Conservation (phyloP, 2,329 filamentous ascomycete species). For the Botryotinia globosa region DNA sequence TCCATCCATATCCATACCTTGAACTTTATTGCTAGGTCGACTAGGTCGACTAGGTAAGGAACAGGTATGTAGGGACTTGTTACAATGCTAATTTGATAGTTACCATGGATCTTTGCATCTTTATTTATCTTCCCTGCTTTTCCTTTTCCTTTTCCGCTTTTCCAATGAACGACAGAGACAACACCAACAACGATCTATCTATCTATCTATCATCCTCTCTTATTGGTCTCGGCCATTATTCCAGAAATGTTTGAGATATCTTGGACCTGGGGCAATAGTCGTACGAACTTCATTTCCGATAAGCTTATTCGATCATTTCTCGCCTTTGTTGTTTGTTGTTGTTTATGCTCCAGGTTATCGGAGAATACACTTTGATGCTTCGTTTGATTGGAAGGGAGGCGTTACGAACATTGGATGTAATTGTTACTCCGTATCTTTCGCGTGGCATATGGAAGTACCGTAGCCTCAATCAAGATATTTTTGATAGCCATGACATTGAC, state of each 20-base stretch:
- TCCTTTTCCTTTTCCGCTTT: too few relatives aligned
- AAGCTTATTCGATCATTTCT: neutral
- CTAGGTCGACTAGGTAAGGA: neutral
- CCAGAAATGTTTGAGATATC: neutral
- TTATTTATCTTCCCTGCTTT: neutral
- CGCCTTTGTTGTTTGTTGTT: conserved; percentile 1
- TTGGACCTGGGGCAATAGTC: neutral
- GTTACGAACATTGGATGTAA: neutral
- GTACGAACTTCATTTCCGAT: neutral
- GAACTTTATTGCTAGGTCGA: neutral
- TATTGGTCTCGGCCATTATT: neutral
- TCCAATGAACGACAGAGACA: neutral
- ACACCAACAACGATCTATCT: neutral
- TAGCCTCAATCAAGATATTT: neutral
- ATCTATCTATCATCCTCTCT: neutral
- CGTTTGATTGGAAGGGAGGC: neutral
- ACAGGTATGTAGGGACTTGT: neutral
- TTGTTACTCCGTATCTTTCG: neutral
- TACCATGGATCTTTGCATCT: neutral
- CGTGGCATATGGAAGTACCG: neutral
- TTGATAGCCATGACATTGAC: neutral
- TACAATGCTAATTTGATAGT: neutral
- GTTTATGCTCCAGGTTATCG: neutral
- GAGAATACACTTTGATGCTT: neutral
- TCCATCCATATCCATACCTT: neutral